A percentile compares a stretch with the other conserved stretches of the same genome.
Conservation (phyloP, 2,329 filamentous ascomycete species). For the Penicillium frequentans region DNA sequence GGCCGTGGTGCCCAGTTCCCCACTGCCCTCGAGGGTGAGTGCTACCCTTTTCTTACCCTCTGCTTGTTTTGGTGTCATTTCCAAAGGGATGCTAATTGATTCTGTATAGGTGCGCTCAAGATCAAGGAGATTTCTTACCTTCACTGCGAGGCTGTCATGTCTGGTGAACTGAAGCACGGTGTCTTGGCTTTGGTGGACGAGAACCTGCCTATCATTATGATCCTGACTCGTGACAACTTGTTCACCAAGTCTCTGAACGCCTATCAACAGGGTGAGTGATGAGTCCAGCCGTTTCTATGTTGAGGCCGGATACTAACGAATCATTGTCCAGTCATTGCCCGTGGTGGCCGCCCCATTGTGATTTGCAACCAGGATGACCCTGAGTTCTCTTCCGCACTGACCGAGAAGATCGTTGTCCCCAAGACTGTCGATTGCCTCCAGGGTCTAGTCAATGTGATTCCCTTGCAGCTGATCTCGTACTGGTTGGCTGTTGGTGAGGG, state of each 20-base stretch:
- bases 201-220: constrained; percentile 99
- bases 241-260: constrained; percentile 99
- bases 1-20: constrained; percentile 93
- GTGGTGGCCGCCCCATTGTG: constrained; percentile 92
- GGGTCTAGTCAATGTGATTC: constrained; percentile 96
- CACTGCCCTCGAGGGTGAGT: constrained; percentile 81
- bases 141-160: constrained; percentile 99
- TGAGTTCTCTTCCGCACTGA: constrained; percentile 85
- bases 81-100: not conserved
- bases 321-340: constrained; percentile 74
- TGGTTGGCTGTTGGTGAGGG: constrained; percentile 97
- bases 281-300: not conserved
- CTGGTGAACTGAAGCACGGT: constrained; percentile 98
- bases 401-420: constrained; percentile 96
- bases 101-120: constrained; percentile 72
- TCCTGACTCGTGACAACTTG: constrained; percentile 90
- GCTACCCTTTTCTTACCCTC: constrained; percentile 2
- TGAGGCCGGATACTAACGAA: constrained; percentile 24
- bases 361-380: constrained; percentile 91
- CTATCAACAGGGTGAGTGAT: constrained; percentile 81
- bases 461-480: constrained; percentile 96
- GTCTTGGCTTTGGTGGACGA: constrained; percentile 96
- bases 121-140: constrained; percentile 99
- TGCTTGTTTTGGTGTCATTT: not conserved
- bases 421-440: constrained; percentile 93